A percentile compares a stretch with the other conserved stretches of the same genome.
Conservation (phyloP, 1,139 yeast genomes). For the Nakaseomyces glabratus region DNA sequence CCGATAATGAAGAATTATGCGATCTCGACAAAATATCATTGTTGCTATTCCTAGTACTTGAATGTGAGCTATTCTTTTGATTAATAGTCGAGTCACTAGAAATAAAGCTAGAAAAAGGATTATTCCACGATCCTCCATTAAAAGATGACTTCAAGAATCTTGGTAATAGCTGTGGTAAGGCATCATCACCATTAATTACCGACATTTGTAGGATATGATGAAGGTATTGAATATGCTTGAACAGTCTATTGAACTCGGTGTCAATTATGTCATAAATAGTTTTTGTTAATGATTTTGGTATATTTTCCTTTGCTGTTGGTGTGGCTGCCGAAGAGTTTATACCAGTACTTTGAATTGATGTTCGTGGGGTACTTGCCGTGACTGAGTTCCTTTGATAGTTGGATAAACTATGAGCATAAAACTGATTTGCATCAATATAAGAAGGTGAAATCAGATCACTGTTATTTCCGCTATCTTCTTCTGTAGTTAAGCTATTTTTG, state of each 20-base stretch:
- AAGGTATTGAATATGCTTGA: slow-evolving; percentile 13
- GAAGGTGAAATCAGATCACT: slow-evolving; percentile 1
- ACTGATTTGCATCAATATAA: slow-evolving; percentile 5
- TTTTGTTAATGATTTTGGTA: slow-evolving; percentile 8
- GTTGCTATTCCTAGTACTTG: background rate
- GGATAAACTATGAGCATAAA: slow-evolving; percentile 2
- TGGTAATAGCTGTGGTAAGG: slow-evolving; percentile 60
- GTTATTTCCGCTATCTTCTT: background rate
- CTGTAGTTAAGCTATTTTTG: slow-evolving; percentile 7
- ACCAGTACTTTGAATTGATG: slow-evolving; percentile 7
- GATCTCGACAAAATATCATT: slow-evolving; percentile 6
- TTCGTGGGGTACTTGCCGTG: slow-evolving; percentile 7
- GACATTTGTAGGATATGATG: slow-evolving; percentile 14
- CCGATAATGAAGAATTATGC: slow-evolving; percentile 7
- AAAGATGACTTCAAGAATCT: slow-evolving; percentile 54
- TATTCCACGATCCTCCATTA: slow-evolving; percentile 69
- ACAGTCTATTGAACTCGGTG: slow-evolving; percentile 15
- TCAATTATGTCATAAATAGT: slow-evolving; percentile 17
- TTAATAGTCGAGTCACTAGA: slow-evolving; percentile 4
- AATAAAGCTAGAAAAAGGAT: slow-evolving; percentile 42
- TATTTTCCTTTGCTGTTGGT: background rate
- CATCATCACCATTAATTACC: slow-evolving; percentile 26
- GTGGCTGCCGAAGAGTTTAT: slow-evolving; percentile 5
- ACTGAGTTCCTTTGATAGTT: slow-evolving; percentile 5
- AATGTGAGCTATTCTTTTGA: background rate